Conservation (phyloP, 2,329 filamentous ascomycete genomes). For the Alternaria triticimaculans region DNA sequence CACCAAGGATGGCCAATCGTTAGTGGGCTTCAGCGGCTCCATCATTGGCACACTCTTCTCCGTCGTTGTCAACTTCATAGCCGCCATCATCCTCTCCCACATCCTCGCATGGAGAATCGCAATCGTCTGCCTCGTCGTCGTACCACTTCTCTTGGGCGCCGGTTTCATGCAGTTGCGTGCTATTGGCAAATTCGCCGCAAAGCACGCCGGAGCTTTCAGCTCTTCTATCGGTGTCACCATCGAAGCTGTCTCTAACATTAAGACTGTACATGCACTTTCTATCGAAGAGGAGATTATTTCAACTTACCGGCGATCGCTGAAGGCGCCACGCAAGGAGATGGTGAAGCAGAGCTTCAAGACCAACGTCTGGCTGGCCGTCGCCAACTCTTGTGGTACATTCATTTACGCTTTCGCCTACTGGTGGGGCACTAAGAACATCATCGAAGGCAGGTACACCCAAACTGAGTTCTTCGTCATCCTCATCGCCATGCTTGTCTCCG, state of each 20-base stretch:
- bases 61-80: conserved; percentile 71
- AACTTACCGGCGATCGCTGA: conserved; percentile 55
- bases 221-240: conserved; percentile 59
- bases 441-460: conserved; percentile 68
- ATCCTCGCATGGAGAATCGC: conserved; percentile 79
- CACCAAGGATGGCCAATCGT: conserved; percentile 70
- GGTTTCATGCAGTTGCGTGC: conserved; percentile 73
- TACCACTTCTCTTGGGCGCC: conserved; percentile 72
- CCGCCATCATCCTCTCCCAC: conserved; percentile 71
- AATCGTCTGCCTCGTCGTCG: conserved; percentile 71
- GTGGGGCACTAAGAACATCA: conserved; percentile 77
- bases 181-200: conserved; percentile 65
- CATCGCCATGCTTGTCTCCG: conserved; percentile 73
- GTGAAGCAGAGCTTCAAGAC: conserved; percentile 58
- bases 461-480: conserved; percentile 78
- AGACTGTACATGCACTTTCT: conserved; percentile 59
- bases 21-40: conserved; percentile 73
- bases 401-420: conserved; percentile 80
- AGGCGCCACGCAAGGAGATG: conserved; percentile 57
- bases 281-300: conserved; percentile 58
- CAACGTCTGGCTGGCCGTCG: conserved; percentile 67
- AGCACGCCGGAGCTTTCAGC: conserved; percentile 59
- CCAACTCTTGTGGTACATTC: conserved; percentile 68
- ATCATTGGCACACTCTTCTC: conserved; percentile 74
- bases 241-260: conserved; percentile 61